Evolutionary conservation across 345 rosid genomes (phyloP).

Genomic region (Gossypium ekmanianum): DNA sequence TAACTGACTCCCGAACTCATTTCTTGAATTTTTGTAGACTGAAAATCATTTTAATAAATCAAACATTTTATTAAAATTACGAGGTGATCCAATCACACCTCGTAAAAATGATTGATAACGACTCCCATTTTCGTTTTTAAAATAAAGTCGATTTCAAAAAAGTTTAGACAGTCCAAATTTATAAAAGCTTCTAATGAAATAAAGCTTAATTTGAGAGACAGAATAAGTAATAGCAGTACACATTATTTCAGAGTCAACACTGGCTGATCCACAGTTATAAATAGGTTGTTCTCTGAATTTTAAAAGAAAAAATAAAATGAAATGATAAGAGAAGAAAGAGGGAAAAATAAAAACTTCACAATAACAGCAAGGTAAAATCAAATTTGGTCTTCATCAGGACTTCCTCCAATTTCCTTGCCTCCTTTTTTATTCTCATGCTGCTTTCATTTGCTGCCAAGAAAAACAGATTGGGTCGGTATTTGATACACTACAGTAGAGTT

Average conservation of each 20-base stretch:
- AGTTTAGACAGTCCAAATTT: not conserved
- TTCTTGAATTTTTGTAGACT: too few relatives aligned
- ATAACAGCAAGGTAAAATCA: constrained; percentile 4
- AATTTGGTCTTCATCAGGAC: constrained; percentile 19
- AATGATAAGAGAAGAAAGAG: not conserved
- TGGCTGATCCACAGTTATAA: constrained; percentile 29
- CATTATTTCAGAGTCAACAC: constrained; percentile 31
- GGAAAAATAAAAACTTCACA: constrained; percentile 23
- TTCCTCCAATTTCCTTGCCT: constrained; percentile 16
- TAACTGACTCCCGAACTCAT: too few relatives aligned
- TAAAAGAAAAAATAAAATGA: constrained; percentile 29
- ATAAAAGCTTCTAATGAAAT: not conserved
- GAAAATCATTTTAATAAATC: too few relatives aligned
- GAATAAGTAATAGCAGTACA: constrained; percentile 21
- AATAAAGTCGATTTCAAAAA: too few relatives aligned
- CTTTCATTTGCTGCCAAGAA: constrained; percentile 45
- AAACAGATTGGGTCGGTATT: not conserved
- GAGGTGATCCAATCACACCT: too few relatives aligned
- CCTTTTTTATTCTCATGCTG: constrained; percentile 35
- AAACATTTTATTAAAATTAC: too few relatives aligned
- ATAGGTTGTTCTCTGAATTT: constrained; percentile 19
- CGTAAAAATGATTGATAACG: too few relatives aligned
- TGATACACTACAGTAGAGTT: too few relatives aligned
- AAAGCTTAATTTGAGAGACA: constrained; percentile 19
- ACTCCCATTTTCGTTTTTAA: too few relatives aligned